Percentiles rank a stretch among this genome's conserved stretches.
Evolutionary conservation across 805 yeast species (phyloP).

Genomic region (Starmerella powellii): DNA sequence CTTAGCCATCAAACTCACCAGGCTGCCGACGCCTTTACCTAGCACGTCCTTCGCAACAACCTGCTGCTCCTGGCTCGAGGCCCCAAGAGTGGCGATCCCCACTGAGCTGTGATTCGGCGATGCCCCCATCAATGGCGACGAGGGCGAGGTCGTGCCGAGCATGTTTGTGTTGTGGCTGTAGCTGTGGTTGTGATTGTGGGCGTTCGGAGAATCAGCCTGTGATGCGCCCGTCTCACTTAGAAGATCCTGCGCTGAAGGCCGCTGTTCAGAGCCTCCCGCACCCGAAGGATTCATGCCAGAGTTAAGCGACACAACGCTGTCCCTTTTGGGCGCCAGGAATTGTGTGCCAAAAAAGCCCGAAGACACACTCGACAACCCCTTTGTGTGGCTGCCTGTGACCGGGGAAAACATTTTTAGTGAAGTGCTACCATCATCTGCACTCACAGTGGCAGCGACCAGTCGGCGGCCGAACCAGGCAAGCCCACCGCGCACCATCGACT

Average conservation of each 20-base stretch:
- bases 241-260: conserved; percentile 1
- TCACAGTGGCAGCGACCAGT: conserved; percentile 28
- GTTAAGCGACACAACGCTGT: not conserved
- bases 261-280: not conserved
- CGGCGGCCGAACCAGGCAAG: conserved; percentile 31
- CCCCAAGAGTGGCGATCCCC: conserved; percentile 3
- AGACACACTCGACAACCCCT: not conserved
- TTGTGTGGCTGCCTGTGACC: conserved; percentile 10
- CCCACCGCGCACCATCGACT: conserved; percentile 30
- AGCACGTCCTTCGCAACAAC: conserved; percentile 26
- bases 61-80: conserved; percentile 24
- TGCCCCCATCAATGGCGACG: conserved; percentile 3
- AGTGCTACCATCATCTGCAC: conserved; percentile 22
- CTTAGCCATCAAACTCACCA: conserved; percentile 24
- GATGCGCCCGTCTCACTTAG: not conserved
- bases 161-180: not conserved
- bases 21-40: conserved; percentile 25
- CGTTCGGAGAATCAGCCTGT: not conserved
- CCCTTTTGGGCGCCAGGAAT: not conserved
- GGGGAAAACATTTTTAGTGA: conserved; percentile 32
- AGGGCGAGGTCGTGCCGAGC: not conserved
- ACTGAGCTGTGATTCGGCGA: conserved; percentile 3
- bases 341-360: conserved; percentile 3
- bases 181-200: not conserved
- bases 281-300: not conserved